These are phyloP conservation scores for Lasiosphaeria hispida DNA, from an alignment of 495 filamentous ascomycete genomes.

Conservation along the genomic window DNA sequence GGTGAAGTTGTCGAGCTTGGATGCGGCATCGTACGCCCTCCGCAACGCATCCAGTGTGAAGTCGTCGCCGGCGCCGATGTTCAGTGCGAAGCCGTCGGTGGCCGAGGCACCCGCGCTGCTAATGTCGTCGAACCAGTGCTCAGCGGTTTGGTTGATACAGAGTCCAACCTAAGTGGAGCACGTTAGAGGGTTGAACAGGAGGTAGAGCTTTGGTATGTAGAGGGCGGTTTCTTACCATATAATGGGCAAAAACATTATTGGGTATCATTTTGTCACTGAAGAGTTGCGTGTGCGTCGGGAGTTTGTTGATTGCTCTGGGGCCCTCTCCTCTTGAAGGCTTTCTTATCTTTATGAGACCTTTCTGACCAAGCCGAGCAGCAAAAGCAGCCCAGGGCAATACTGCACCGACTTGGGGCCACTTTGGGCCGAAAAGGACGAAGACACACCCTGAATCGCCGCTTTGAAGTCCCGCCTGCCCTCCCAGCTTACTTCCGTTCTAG, in stretches of 20 bases:
- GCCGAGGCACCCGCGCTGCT: constrained; percentile 51
- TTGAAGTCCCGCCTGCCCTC: too few relatives aligned
- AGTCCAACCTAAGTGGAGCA: constrained; percentile 27
- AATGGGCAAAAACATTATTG: constrained; percentile 42
- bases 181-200: neutral
- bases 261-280: constrained; percentile 4
- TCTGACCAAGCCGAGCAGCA: too few relatives aligned
- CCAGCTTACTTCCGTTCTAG: too few relatives aligned
- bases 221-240: constrained; percentile 26
- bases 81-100: constrained; percentile 68
- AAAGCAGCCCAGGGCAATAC: too few relatives aligned
- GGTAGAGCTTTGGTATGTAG: neutral
- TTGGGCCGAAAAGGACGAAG: too few relatives aligned
- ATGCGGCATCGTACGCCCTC: constrained; percentile 44
- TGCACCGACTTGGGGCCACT: too few relatives aligned
- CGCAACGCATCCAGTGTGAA: constrained; percentile 46
- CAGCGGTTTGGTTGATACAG: constrained; percentile 38
- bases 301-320: too few relatives aligned
- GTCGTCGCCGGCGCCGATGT: constrained; percentile 52
- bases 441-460: too few relatives aligned
- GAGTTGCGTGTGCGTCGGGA: too few relatives aligned
- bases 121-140: constrained; percentile 60
- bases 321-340: too few relatives aligned
- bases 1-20: neutral
- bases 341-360: too few relatives aligned